phyloP scores from a whole-genome alignment of 108 stramenopile genomes.

The Cyclotella distinguenda region DNA sequence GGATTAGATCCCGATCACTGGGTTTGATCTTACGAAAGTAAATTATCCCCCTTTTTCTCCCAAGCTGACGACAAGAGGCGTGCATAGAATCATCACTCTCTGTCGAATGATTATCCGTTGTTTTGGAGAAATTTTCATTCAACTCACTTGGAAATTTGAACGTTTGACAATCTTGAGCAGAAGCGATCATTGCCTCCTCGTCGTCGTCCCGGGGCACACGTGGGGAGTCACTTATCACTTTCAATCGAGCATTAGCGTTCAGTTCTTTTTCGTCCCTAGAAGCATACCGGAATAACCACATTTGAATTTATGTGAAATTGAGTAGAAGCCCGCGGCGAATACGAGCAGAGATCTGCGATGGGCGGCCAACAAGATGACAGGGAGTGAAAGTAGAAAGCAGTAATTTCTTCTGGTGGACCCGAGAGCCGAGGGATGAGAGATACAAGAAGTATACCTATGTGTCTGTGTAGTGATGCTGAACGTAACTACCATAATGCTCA shows the following conservation, averaged over 20 bases:
- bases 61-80: not conserved
- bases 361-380: not conserved
- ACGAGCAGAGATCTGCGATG: too few species aligned
- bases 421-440: too few species aligned
- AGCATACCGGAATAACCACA: not conserved
- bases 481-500: too few species aligned
- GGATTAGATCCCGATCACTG: conserved; percentile 13
- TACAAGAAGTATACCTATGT: too few species aligned
- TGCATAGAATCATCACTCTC: not conserved
- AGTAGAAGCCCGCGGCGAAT: too few species aligned
- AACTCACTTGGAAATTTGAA: too few species aligned
- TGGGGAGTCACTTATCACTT: not conserved
- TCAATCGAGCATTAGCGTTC: not conserved
- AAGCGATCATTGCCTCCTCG: not conserved
- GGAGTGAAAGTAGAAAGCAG: not conserved
- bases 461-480: too few species aligned
- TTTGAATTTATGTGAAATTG: too few species aligned
- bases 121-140: not conserved
- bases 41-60: conserved; percentile 25
- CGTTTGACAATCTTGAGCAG: not conserved
- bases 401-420: too few species aligned
- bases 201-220: too few species aligned
- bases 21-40: conserved; percentile 59
- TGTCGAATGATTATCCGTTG: not conserved
- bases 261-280: not conserved